Percentiles rank a stretch among this genome's conserved stretches.
phyloP scores from a whole-genome alignment of 2,329 filamentous ascomycete genomes.

The Periconia macrospinosa region DNA sequence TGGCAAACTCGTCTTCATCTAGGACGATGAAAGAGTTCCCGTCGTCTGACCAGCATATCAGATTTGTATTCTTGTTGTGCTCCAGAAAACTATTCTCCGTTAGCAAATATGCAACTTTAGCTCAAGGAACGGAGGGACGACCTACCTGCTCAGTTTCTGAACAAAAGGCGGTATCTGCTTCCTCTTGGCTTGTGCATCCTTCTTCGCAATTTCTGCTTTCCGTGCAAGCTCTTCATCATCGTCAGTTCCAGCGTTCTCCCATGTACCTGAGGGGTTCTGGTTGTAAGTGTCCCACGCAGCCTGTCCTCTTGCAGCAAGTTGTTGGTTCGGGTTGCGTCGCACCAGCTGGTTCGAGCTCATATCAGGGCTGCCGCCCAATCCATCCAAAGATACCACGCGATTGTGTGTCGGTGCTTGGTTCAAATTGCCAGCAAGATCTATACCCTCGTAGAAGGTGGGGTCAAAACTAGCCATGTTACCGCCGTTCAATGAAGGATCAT shows the following conservation, averaged over 20 bases:
- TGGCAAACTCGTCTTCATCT: conserved; percentile 88
- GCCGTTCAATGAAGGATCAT: conserved; percentile 23
- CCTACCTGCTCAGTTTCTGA: conserved; percentile 94
- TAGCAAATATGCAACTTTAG: conserved; percentile 8
- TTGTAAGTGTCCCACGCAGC: conserved; percentile 45
- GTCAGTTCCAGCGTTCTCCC: conserved; percentile 60
- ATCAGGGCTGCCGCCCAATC: conserved; percentile 26
- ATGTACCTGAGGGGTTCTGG: conserved; percentile 51
- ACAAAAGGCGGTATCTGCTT: conserved; percentile 98
- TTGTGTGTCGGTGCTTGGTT: conserved; percentile 23
- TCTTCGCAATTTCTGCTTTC: conserved; percentile 78
- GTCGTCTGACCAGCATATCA: conserved; percentile 96
- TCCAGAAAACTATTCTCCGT: conserved; percentile 77
- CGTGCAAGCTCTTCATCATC: conserved; percentile 79
- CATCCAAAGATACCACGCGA: conserved; percentile 37
- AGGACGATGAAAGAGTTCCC: conserved; percentile 96
- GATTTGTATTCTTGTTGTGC: conserved; percentile 85
- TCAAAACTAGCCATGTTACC: conserved; percentile 36
- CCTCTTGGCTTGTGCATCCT: conserved; percentile 83
- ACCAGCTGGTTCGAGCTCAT: conserved; percentile 48
- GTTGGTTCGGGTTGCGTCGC: conserved; percentile 50
- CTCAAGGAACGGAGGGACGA: conserved; percentile 1
- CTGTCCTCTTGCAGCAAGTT: conserved; percentile 44
- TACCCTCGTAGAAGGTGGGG: conserved; percentile 40
- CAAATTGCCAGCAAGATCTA: conserved; percentile 28